Evolutionary conservation across 1,284 basidiomycete genomes (phyloP).

Genomic region (Hemileia vastatrix): DNA sequence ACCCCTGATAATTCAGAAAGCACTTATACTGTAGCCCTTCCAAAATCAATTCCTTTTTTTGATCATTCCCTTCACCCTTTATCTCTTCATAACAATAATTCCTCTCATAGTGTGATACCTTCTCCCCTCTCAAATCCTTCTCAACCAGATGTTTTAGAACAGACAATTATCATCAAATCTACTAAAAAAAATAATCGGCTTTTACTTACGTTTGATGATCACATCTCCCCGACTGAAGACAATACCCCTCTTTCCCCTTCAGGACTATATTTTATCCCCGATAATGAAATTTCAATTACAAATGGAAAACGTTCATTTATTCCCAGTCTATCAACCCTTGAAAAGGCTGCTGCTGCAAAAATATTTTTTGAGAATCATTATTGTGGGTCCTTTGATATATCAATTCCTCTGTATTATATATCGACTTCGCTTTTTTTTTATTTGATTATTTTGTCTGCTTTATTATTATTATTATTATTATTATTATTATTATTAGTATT

Average conservation of each 20-base stretch:
- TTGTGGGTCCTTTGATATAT: constrained; percentile 43
- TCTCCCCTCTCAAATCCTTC: neutral
- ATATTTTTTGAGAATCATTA: constrained; percentile 97
- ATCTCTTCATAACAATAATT: constrained; percentile 23
- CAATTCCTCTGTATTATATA: neutral
- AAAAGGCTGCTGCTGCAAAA: constrained; percentile 80
- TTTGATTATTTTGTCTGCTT: too few relatives aligned
- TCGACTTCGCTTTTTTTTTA: too few relatives aligned
- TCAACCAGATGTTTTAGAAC: constrained; percentile 88
- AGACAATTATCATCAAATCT: constrained; percentile 56
- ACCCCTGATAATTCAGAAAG: too few relatives aligned
- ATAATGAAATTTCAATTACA: constrained; percentile 2
- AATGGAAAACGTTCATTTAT: constrained; percentile 47
- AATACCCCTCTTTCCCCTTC: neutral
- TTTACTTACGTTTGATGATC: constrained; percentile 50
- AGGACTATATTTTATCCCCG: neutral
- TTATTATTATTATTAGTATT: too few relatives aligned
- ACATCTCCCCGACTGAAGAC: constrained; percentile 27
- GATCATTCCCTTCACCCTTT: constrained; percentile 24
- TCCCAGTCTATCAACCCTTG: constrained; percentile 78
- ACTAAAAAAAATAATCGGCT: constrained; percentile 70
- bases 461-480: too few relatives aligned
- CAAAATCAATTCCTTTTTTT: constrained; percentile 4
- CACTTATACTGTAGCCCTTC: constrained; percentile 26
- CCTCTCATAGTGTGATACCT: constrained; percentile 23